Percentiles rank a stretch among this genome's conserved stretches.
Evolutionary conservation across 1,284 basidiomycete species (phyloP).

Genomic region (Phylloboletellus chloephorus): DNA sequence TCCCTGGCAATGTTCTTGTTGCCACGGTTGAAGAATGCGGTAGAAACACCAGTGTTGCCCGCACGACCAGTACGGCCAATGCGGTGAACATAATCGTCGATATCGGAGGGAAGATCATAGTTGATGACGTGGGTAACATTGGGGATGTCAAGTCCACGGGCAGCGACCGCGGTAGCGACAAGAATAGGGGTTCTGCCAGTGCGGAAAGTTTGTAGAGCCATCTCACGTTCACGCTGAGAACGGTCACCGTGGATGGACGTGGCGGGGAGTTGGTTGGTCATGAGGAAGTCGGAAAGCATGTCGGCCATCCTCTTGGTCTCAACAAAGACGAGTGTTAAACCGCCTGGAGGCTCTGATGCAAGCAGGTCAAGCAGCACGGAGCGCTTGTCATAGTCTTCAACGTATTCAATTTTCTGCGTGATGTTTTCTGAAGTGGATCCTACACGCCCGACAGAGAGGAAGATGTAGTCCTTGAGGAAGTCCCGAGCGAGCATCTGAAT

Average conservation of each 20-base stretch:
- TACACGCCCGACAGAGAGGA: constrained; percentile 97
- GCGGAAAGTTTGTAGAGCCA: constrained; percentile 92
- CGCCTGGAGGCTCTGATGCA: constrained; percentile 66
- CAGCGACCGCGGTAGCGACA: constrained; percentile 97
- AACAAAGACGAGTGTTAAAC: constrained; percentile 94
- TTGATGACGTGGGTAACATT: constrained; percentile 99
- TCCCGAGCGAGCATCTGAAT: constrained; percentile 96
- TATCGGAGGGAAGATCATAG: constrained; percentile 98
- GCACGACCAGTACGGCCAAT: constrained; percentile 99
- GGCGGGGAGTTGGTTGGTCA: constrained; percentile 78
- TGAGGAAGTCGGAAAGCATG: constrained; percentile 95
- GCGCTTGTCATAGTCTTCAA: constrained; percentile 96
- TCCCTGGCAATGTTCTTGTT: constrained; percentile 92
- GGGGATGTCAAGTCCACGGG: constrained; percentile 98
- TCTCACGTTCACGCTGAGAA: constrained; percentile 96
- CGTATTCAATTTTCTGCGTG: constrained; percentile 98
- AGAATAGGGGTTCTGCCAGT: constrained; percentile 93
- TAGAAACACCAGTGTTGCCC: constrained; percentile 95
- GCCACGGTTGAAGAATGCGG: constrained; percentile 90
- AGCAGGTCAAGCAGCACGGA: constrained; percentile 95
- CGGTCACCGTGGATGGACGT: constrained; percentile 99
- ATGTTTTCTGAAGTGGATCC: constrained; percentile 99
- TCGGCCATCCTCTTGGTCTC: constrained; percentile 99
- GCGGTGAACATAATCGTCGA: constrained; percentile 98
- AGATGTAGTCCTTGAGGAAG: constrained; percentile 96